These are phyloP conservation scores for Kentomonas sorsogonicus DNA, from an alignment of 208 protist genomes.

Conservation along the genomic window DNA sequence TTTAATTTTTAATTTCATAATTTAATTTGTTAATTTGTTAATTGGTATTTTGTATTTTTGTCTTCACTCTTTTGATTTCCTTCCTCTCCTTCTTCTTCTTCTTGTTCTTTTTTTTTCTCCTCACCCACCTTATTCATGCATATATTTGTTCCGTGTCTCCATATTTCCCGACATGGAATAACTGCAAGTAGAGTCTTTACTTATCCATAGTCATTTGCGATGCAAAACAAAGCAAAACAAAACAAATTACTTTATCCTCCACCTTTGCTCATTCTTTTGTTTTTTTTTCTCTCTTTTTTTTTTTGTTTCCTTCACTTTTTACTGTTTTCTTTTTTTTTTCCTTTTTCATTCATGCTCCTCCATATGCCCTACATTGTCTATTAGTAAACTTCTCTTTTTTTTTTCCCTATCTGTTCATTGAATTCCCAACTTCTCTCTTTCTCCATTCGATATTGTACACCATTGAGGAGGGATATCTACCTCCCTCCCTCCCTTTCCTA, in stretches of 20 bases:
- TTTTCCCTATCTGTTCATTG: too few species aligned
- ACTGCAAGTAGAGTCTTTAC: constrained; percentile 10
- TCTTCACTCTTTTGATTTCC: constrained; percentile 7
- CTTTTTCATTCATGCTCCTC: not conserved
- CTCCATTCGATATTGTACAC: too few species aligned
- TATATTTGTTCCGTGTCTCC: constrained; percentile 2
- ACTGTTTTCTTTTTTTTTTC: constrained; percentile 1
- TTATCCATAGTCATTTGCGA: constrained; percentile 4
- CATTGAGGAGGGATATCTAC: too few species aligned
- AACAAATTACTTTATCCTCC: constrained; percentile 14
- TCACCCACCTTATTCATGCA: constrained; percentile 7
- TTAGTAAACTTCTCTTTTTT: constrained; percentile 7
- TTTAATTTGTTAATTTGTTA: constrained; percentile 7
- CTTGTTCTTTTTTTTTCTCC: constrained; percentile 19
- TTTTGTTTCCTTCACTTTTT: constrained; percentile 8
- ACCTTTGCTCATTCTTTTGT: constrained; percentile 6
- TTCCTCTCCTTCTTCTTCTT: constrained; percentile 4
- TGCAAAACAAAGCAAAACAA: constrained; percentile 6
- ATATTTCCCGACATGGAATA: constrained; percentile 8
- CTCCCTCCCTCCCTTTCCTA: too few species aligned
- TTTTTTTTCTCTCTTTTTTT: constrained; percentile 4
- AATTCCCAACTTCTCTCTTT: too few species aligned
- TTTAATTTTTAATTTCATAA: constrained; percentile 5
- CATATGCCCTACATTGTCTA: not conserved
- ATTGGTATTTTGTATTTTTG: constrained; percentile 18